These are phyloP conservation scores for Trichoderma erinaceum DNA, from an alignment of 495 filamentous ascomycete species.

Conservation along the genomic window DNA sequence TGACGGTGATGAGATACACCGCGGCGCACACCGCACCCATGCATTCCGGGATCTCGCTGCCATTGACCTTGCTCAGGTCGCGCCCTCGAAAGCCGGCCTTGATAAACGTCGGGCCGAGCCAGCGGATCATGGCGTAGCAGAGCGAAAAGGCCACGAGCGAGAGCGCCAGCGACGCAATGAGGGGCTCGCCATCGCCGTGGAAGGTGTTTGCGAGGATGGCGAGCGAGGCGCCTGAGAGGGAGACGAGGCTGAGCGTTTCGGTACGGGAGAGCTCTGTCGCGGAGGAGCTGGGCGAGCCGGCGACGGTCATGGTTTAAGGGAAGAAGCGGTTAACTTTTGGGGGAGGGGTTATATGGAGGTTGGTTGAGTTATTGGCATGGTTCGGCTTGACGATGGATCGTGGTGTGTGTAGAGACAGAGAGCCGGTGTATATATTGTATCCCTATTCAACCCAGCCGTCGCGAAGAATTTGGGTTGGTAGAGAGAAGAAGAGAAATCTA, in stretches of 20 bases:
- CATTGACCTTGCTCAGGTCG: conserved; percentile 75
- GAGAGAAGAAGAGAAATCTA: too few relatives aligned
- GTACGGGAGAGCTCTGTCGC: conserved; percentile 50
- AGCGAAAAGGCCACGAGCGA: conserved; percentile 76
- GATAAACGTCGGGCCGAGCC: conserved; percentile 90
- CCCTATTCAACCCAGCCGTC: too few relatives aligned
- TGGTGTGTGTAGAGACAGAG: too few relatives aligned
- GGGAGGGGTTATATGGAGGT: neutral
- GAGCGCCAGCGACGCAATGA: conserved; percentile 82
- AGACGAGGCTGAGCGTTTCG: conserved; percentile 65
- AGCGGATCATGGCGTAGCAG: conserved; percentile 78
- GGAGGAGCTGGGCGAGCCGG: conserved; percentile 20
- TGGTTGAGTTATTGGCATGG: neutral
- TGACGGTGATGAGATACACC: conserved; percentile 80
- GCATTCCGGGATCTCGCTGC: conserved; percentile 76
- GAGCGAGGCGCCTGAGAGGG: conserved; percentile 62
- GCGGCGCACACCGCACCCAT: conserved; percentile 97
- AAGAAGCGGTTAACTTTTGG: too few relatives aligned
- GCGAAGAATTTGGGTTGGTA: too few relatives aligned
- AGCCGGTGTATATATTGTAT: too few relatives aligned
- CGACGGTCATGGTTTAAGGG: neutral
- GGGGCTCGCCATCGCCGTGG: conserved; percentile 72
- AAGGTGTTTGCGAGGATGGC: conserved; percentile 77
- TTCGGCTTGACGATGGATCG: neutral
- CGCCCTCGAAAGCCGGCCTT: conserved; percentile 83